These are phyloP conservation scores for Paramecium octaurelia DNA, from an alignment of 73 alveolate species.

Conservation along the genomic window DNA sequence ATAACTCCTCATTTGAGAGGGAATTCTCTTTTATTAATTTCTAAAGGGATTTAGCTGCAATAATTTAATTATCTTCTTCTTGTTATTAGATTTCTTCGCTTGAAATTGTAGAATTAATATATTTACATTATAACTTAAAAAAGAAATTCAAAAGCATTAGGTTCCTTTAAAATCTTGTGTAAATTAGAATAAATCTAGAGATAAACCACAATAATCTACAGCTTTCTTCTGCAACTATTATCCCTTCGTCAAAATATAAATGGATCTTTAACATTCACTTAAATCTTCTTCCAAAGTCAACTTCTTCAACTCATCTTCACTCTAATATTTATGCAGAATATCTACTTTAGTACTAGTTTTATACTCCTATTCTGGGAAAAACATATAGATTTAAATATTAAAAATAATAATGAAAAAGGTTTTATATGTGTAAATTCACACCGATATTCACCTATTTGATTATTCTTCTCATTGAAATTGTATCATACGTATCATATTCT, in stretches of 20 bases:
- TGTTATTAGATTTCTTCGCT: constrained; percentile 32
- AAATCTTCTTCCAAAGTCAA: constrained; percentile 58
- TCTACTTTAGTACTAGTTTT: not conserved
- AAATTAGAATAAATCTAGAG: constrained; percentile 9
- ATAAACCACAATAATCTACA: not conserved
- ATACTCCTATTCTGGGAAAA: constrained; percentile 31
- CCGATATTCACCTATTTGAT: not conserved
- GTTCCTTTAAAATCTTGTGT: not conserved
- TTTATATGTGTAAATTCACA: not conserved
- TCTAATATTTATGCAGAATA: not conserved
- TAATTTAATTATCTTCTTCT: constrained; percentile 19
- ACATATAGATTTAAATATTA: not conserved
- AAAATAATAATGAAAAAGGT: not conserved
- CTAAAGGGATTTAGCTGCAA: constrained; percentile 7
- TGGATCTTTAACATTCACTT: constrained; percentile 51
- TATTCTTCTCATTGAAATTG: not conserved
- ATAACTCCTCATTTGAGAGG: not conserved
- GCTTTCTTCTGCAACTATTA: constrained; percentile 52
- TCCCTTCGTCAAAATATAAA: constrained; percentile 52
- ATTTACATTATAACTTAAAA: constrained; percentile 21
- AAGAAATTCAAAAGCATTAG: not conserved
- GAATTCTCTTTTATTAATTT: not conserved
- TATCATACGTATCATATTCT: too few species aligned
- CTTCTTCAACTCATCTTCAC: constrained; percentile 57
- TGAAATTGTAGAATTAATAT: not conserved